These are phyloP conservation scores for Wickerhamomyces ciferrii DNA, from an alignment of 805 yeast genomes.

Conservation along the genomic window DNA sequence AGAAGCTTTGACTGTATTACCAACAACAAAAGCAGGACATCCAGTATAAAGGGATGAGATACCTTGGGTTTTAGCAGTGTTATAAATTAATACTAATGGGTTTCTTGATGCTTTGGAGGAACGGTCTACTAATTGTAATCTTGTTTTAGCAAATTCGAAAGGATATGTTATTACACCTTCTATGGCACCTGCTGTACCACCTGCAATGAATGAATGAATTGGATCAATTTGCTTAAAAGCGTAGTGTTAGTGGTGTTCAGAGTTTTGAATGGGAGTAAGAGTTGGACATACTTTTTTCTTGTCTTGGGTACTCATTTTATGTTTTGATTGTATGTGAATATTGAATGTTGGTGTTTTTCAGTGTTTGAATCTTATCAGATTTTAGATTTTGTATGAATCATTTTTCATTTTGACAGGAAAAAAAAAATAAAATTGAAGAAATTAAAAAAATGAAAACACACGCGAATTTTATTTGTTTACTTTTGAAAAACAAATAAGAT, in stretches of 20 bases:
- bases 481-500: not conserved
- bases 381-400: too few relatives aligned
- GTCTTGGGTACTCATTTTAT: not conserved
- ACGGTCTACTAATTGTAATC: constrained; percentile 77
- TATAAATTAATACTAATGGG: constrained; percentile 76
- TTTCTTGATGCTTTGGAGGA: constrained; percentile 64
- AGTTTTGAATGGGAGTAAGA: too few relatives aligned
- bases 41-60: constrained; percentile 80
- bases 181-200: constrained; percentile 94
- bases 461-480: too few relatives aligned
- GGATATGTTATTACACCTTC: constrained; percentile 94
- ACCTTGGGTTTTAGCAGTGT: constrained; percentile 76
- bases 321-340: too few relatives aligned
- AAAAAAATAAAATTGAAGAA: too few relatives aligned
- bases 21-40: constrained; percentile 94
- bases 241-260: too few relatives aligned
- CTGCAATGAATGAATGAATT: constrained; percentile 81
- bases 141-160: constrained; percentile 93
- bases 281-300: not conserved
- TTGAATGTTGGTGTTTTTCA: too few relatives aligned
- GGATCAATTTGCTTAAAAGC: constrained; percentile 49
- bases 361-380: not conserved
- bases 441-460: not conserved
- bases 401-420: too few relatives aligned
- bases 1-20: constrained; percentile 95